Evolutionary conservation across 768 basidiomycete genomes (phyloP).

Genomic region (Paxillus involutus): DNA sequence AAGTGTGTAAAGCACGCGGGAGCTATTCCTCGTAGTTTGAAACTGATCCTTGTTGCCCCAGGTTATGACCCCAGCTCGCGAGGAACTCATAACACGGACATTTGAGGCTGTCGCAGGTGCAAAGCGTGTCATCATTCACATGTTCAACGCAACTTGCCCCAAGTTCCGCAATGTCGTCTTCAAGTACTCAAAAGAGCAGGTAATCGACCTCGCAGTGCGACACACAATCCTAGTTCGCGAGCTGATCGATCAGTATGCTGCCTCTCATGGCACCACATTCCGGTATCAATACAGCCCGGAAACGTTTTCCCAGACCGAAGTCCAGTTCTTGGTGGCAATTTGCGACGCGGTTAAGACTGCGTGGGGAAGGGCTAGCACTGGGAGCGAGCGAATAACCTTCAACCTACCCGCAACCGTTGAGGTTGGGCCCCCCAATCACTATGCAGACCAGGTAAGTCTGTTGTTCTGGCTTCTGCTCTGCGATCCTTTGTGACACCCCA

Average conservation of each 20-base stretch:
- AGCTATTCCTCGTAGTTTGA: not conserved
- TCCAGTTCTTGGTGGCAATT: constrained; percentile 89
- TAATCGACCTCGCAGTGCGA: constrained; percentile 79
- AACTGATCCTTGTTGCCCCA: constrained; percentile 30
- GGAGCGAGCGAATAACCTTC: constrained; percentile 90
- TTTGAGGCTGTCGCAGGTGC: constrained; percentile 86
- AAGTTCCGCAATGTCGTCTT: constrained; percentile 94
- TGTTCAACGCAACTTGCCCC: constrained; percentile 98
- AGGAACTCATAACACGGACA: constrained; percentile 90
- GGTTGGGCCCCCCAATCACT: constrained; percentile 96
- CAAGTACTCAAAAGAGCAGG: constrained; percentile 90
- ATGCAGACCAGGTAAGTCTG: constrained; percentile 85
- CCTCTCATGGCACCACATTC: constrained; percentile 84
- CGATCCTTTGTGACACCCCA: constrained; percentile 5
- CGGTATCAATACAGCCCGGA: constrained; percentile 98
- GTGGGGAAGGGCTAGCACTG: constrained; percentile 86
- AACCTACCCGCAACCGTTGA: constrained; percentile 98
- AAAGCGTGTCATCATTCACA: constrained; percentile 93
- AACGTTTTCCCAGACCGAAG: constrained; percentile 97
- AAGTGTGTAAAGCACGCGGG: constrained; percentile 54
- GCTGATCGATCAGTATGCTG: constrained; percentile 82
- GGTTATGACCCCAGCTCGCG: constrained; percentile 96
- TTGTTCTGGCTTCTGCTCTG: not conserved
- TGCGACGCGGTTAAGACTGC: constrained; percentile 91
- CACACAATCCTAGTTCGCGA: constrained; percentile 88